Conservation (phyloP, 2,329 filamentous ascomycete genomes). For the Piedraia hortae region DNA sequence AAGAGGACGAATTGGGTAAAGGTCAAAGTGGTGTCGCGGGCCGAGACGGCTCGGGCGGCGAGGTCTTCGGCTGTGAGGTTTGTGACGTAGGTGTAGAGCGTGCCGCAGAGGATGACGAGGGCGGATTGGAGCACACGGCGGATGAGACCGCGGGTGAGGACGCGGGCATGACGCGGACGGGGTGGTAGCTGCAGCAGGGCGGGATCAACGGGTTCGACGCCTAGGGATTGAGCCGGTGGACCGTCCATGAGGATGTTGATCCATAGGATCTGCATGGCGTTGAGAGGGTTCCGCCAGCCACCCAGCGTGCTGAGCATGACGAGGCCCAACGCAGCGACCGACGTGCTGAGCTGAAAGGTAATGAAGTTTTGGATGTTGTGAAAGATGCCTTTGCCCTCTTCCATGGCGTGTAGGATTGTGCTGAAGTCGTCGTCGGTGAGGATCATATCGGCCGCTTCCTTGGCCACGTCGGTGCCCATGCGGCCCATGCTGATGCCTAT, state of each 20-base stretch:
- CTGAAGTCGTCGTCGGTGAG: conserved; percentile 72
- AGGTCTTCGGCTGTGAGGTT: conserved; percentile 62
- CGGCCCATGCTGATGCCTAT: conserved; percentile 95
- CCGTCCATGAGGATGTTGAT: conserved; percentile 99
- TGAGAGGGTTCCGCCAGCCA: conserved; percentile 82
- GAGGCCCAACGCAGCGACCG: conserved; percentile 69
- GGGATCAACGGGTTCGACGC: conserved; percentile 81
- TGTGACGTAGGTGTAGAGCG: conserved; percentile 66
- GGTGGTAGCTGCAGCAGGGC: conserved; percentile 83
- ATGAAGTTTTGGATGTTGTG: conserved; percentile 99
- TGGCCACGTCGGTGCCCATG: conserved; percentile 86
- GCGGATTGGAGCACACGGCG: conserved; percentile 69
- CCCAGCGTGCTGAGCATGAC: conserved; percentile 80
- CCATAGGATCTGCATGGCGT: conserved; percentile 99
- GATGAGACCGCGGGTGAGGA: conserved; percentile 64
- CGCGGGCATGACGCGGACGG: conserved; percentile 59
- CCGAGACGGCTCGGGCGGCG: conserved; percentile 34
- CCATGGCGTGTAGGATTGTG: conserved; percentile 79
- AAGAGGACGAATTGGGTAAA: conserved; percentile 98
- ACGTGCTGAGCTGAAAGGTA: conserved; percentile 93
- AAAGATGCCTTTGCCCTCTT: conserved; percentile 97
- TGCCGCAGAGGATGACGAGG: conserved; percentile 72
- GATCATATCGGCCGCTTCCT: conserved; percentile 87
- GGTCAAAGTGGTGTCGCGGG: conserved; percentile 94
- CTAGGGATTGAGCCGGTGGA: conserved; percentile 83